Base-by-base conservation (phyloP, 805 yeast species). In the Yueomyces sp. region DNA sequence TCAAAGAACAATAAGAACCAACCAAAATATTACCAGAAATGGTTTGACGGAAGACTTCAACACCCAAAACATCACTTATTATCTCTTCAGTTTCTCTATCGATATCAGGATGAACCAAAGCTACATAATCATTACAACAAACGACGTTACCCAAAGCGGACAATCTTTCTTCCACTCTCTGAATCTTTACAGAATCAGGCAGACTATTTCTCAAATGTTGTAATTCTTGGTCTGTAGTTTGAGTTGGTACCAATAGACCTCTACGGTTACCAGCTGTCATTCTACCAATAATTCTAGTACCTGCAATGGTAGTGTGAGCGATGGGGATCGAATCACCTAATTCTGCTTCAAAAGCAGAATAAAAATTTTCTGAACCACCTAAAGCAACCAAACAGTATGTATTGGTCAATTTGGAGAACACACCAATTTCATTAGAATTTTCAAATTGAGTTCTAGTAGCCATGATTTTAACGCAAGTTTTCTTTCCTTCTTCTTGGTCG, bases 81-180 rank as follows among this genome's bases (percentile, higher is more conserved):
- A 92, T 71, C 70, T 92, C 99, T 69, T 92, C 99, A 43, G 98
- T 92, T 68, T 92, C 99, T 63, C 98, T 81, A 72, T 92, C 99
- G 52, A 92, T 86, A 69, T 92, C 99, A 42, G 99, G 99, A 66
- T 92, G 99, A 44, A 92, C 98, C 52, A 92, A 75, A 3, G 99
- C 99, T 55, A 94, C 99, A 63, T 92, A 92, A 66, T 92, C 99
- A 66, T 92, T 92, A 69, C 97, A 90, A 68, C 97, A 90, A 59
- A 92, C 87, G 49, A 92, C 98, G 56, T 92, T 92, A 56, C 99
- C 99, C 52, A 92, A 70, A 11, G 99, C 98, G 42, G 95, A 84
- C 50, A 92, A 72, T 62, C 98, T 79, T 70, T 92, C 99, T 68
- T 92, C 99, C 37, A 94, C 95, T 65, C 99, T 79, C 69, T 92